Conservation (phyloP, 176 grass and related monocot species). For the Lolium perenne region DNA sequence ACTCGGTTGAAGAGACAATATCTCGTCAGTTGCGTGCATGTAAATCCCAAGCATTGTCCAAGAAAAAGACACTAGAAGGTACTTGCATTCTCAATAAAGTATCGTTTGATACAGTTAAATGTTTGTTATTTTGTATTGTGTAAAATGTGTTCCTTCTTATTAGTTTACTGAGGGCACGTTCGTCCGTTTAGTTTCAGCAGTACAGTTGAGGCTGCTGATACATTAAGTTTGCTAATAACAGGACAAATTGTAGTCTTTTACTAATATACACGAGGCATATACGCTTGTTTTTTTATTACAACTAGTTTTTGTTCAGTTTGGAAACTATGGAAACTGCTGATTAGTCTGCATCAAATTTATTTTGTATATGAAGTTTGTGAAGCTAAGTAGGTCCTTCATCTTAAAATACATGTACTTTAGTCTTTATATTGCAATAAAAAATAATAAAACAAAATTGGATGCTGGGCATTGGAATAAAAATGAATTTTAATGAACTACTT, state of each 20-base stretch:
- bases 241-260: background rate
- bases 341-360: conserved; percentile 36
- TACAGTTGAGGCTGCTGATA: conserved; percentile 19
- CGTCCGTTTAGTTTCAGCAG: conserved; percentile 24
- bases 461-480: background rate
- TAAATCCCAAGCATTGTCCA: conserved; percentile 77
- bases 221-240: conserved; percentile 21
- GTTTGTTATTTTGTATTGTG: conserved; percentile 6
- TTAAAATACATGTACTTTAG: conserved; percentile 8
- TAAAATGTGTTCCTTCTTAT: conserved; percentile 9
- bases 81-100: conserved; percentile 1
- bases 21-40: conserved; percentile 88
- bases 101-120: conserved; percentile 10
- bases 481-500: conserved; percentile 28
- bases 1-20: conserved; percentile 93
- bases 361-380: conserved; percentile 30
- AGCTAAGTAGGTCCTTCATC: background rate
- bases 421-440: background rate
- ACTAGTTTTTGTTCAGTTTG: background rate
- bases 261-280: background rate
- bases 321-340: conserved; percentile 3
- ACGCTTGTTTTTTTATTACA: background rate
- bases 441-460: background rate
- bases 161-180: background rate
- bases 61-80: conserved; percentile 94